These are phyloP conservation scores for Funneliformis caledonium DNA, from an alignment of 371 early-diverging fungal species.

Conservation along the genomic window DNA sequence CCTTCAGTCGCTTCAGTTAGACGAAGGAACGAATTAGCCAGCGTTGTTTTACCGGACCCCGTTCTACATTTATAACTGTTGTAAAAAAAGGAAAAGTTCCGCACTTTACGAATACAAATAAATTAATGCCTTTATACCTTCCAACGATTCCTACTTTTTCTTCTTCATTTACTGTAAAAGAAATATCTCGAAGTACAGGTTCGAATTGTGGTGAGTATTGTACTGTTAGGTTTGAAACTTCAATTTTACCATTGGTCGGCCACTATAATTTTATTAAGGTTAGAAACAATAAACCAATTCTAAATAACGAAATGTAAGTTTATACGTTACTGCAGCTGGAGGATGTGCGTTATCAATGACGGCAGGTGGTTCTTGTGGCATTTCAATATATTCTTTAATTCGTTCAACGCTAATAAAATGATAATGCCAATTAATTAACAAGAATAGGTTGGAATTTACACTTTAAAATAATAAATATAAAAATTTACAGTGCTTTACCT, in stretches of 20 bases:
- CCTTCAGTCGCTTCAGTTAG: slow-evolving; percentile 77
- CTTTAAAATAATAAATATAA: background rate
- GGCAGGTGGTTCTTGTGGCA: slow-evolving; percentile 78
- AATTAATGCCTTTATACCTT: slow-evolving; percentile 42
- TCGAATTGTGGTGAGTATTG: slow-evolving; percentile 67
- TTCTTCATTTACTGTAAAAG: slow-evolving; percentile 63
- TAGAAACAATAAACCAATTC: background rate
- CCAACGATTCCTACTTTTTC: slow-evolving; percentile 83
- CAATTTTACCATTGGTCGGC: slow-evolving; percentile 75
- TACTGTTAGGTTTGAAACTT: slow-evolving; percentile 65
- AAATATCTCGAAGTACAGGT: slow-evolving; percentile 71
- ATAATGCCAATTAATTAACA: slow-evolving; percentile 53
- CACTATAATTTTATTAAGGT: slow-evolving; percentile 50
- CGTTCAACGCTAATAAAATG: slow-evolving; percentile 84
- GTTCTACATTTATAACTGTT: slow-evolving; percentile 52
- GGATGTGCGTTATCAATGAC: slow-evolving; percentile 56
- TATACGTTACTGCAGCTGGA: slow-evolving; percentile 49
- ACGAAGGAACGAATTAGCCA: slow-evolving; percentile 77
- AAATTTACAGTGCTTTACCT: slow-evolving; percentile 31
- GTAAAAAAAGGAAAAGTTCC: background rate
- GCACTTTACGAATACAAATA: background rate
- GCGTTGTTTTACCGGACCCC: slow-evolving; percentile 80
- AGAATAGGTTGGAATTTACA: background rate
- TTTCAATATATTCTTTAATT: slow-evolving; percentile 75
- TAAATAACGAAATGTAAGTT: background rate